These are phyloP conservation scores for Auricularia sp. DNA, from an alignment of 768 basidiomycete genomes.

Conservation along the genomic window DNA sequence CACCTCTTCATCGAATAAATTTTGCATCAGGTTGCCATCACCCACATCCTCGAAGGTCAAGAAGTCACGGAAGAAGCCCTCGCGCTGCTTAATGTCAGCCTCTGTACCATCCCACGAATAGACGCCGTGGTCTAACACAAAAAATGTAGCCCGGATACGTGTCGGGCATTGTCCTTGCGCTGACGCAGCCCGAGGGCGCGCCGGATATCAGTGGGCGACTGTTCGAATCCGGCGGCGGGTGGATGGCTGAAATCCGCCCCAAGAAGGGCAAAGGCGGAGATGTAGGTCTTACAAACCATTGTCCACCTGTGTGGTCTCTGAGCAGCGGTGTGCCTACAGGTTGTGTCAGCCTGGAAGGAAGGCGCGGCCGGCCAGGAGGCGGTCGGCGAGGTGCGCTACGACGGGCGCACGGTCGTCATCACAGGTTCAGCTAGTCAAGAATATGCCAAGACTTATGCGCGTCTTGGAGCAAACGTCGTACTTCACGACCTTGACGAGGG, in stretches of 20 bases:
- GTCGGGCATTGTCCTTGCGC: constrained; percentile 82
- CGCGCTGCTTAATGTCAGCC: constrained; percentile 86
- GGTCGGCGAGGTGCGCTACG: constrained; percentile 59
- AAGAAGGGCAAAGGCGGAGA: constrained; percentile 35
- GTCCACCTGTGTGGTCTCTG: constrained; percentile 22
- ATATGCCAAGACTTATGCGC: constrained; percentile 85
- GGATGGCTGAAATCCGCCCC: constrained; percentile 83
- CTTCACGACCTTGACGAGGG: constrained; percentile 91
- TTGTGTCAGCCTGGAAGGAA: constrained; percentile 58
- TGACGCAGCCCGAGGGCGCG: constrained; percentile 73
- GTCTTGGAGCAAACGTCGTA: constrained; percentile 91
- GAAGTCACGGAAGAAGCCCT: too few species aligned
- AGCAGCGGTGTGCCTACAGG: constrained; percentile 47
- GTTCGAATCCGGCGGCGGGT: constrained; percentile 92
- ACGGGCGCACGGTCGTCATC: constrained; percentile 83
- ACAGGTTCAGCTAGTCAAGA: constrained; percentile 80
- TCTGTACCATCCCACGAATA: constrained; percentile 78
- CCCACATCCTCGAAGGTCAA: too few species aligned
- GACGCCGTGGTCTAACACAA: constrained; percentile 31
- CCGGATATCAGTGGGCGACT: constrained; percentile 67
- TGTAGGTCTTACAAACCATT: background rate
- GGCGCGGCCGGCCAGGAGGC: constrained; percentile 22
- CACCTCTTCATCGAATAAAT: background rate
- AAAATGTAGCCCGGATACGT: constrained; percentile 69
- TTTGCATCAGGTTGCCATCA: constrained; percentile 51